A percentile compares a stretch with the other conserved stretches of the same genome.
Conservation (phyloP, 768 basidiomycete genomes). For the Termitomyces sp. region DNA sequence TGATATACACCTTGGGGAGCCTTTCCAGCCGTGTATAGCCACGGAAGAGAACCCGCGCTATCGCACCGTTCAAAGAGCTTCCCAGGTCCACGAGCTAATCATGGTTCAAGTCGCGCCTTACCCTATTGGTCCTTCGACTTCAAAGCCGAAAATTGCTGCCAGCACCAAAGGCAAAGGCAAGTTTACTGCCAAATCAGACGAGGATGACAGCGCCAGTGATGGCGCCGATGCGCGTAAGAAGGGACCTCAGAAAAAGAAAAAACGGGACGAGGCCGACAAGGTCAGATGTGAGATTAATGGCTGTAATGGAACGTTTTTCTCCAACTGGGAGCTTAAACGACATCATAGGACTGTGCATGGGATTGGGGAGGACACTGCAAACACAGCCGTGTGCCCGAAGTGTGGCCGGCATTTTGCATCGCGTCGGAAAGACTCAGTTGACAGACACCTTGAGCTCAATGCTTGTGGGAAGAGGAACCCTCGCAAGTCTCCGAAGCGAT, state of each 20-base stretch:
- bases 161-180: conserved; percentile 1
- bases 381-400: not conserved
- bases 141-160: not conserved
- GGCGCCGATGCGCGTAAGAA: not conserved
- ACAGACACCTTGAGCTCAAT: conserved; percentile 1
- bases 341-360: conserved; percentile 2
- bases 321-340: conserved; percentile 8
- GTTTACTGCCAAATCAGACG: not conserved
- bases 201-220: not conserved
- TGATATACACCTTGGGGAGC: not conserved
- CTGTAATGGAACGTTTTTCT: conserved; percentile 5
- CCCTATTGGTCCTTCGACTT: not conserved
- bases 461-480: conserved; percentile 7
- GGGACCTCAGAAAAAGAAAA: not conserved
- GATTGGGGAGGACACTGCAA: not conserved
- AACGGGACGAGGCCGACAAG: not conserved
- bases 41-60: not conserved
- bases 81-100: not conserved
- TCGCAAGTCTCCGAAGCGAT: conserved; percentile 2
- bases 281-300: conserved; percentile 1
- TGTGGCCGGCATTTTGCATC: conserved; percentile 3
- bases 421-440: conserved; percentile 2
- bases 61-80: not conserved
- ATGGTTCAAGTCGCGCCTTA: conserved; percentile 1
- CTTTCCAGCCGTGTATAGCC: not conserved